A percentile compares a stretch with the other conserved stretches of the same genome.
Evolutionary conservation across 768 basidiomycete genomes (phyloP).

Genomic region (Panellus pusillus): DNA sequence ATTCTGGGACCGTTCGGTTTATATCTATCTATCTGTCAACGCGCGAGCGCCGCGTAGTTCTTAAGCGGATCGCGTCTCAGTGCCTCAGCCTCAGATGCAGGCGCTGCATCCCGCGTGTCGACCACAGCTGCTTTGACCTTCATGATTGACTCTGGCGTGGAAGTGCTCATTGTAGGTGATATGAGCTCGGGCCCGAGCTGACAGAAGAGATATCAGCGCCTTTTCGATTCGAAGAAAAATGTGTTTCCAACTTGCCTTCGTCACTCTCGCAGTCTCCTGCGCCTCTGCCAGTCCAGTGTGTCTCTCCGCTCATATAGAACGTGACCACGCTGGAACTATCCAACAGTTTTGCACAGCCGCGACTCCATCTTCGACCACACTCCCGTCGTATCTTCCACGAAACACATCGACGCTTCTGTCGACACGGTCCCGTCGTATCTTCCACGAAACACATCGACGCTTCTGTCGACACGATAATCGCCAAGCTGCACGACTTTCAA

Average conservation of each 20-base stretch:
- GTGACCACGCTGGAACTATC: not conserved
- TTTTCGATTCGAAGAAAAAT: slow-evolving; percentile 3
- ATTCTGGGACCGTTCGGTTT: too few species aligned
- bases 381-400: slow-evolving; percentile 15
- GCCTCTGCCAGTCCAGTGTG: slow-evolving; percentile 9
- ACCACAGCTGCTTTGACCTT: slow-evolving; percentile 50
- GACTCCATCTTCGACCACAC: slow-evolving; percentile 18
- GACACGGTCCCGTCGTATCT: slow-evolving; percentile 8
- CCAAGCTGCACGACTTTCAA: slow-evolving; percentile 19
- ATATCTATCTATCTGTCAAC: too few species aligned
- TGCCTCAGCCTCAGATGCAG: slow-evolving; percentile 72
- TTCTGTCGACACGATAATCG: slow-evolving; percentile 11
- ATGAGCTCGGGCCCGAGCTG: slow-evolving; percentile 26
- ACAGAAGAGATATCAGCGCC: slow-evolving; percentile 14
- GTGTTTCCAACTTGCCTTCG: slow-evolving; percentile 18
- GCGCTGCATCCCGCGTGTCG: slow-evolving; percentile 39
- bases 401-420: slow-evolving; percentile 19
- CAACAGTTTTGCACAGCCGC: not conserved
- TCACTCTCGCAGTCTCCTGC: slow-evolving; percentile 8
- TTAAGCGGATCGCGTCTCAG: slow-evolving; percentile 78
- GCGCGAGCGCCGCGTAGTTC: slow-evolving; percentile 50
- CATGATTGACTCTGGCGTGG: slow-evolving; percentile 61
- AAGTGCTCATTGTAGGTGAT: slow-evolving; percentile 31
- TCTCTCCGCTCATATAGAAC: not conserved
- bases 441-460: slow-evolving; percentile 22